Conservation (phyloP, 1,139 yeast genomes). For the Yamadazyma sp. region DNA sequence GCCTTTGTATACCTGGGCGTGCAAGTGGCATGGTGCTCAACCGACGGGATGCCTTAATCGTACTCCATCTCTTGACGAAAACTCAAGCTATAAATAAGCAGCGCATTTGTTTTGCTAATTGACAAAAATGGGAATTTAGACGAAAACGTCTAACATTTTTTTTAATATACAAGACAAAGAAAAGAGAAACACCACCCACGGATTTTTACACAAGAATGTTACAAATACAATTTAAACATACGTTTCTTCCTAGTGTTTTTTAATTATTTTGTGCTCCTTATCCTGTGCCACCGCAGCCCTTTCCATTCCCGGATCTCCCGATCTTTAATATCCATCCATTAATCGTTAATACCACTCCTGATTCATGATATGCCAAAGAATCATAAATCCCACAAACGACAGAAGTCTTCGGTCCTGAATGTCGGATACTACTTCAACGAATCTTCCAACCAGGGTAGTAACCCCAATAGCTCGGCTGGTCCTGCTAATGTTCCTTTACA, state of each 20-base stretch:
- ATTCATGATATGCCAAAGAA: conserved; percentile 23
- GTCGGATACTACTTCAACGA: conserved; percentile 30
- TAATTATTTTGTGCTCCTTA: background rate
- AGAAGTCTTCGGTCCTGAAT: conserved; percentile 41
- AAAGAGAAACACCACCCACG: background rate
- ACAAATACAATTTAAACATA: conserved; percentile 2
- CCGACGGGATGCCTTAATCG: too few relatives aligned
- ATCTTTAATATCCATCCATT: too few relatives aligned
- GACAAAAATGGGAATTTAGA: conserved; percentile 6
- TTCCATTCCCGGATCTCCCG: background rate
- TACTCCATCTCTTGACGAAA: too few relatives aligned
- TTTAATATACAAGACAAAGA: background rate
- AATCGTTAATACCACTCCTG: too few relatives aligned
- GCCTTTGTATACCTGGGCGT: too few relatives aligned
- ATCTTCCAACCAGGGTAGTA: background rate
- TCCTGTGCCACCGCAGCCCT: background rate
- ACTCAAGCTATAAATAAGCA: background rate
- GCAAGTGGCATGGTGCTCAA: too few relatives aligned
- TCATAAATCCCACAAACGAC: conserved; percentile 40
- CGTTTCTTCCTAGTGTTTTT: background rate
- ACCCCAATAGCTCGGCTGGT: conserved; percentile 2
- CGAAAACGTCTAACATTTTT: background rate
- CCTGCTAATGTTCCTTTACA: background rate
- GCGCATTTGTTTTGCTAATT: conserved; percentile 2
- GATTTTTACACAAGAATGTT: background rate